A percentile compares a stretch with the other conserved stretches of the same genome.
phyloP scores from a whole-genome alignment of 2,329 filamentous ascomycete species.

The Arthrocladium fulminans region DNA sequence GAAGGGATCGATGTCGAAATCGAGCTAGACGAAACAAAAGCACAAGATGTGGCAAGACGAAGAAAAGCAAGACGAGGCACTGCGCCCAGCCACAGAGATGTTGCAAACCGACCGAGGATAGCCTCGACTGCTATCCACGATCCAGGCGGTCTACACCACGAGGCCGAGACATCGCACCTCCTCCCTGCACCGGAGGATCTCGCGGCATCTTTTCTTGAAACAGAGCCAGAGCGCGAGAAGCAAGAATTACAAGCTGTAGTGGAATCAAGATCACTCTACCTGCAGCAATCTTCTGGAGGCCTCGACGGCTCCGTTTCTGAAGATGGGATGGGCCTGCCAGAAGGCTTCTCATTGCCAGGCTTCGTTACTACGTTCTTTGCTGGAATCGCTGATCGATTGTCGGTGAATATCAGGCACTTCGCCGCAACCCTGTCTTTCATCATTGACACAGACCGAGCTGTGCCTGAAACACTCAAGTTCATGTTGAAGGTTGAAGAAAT shows the following conservation, averaged over 20 bases:
- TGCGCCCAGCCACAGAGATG: slow-evolving; percentile 24
- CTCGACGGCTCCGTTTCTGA: slow-evolving; percentile 43
- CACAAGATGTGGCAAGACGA: slow-evolving; percentile 9
- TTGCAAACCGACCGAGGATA: slow-evolving; percentile 20
- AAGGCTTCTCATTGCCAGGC: slow-evolving; percentile 47
- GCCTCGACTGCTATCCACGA: slow-evolving; percentile 22
- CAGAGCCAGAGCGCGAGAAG: slow-evolving; percentile 49
- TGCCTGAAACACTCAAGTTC: slow-evolving; percentile 16
- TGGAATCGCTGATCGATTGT: slow-evolving; percentile 49
- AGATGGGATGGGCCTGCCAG: slow-evolving; percentile 43
- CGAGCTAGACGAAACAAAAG: slow-evolving; percentile 7
- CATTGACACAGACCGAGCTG: slow-evolving; percentile 1
- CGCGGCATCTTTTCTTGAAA: slow-evolving; percentile 51
- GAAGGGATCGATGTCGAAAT: slow-evolving; percentile 62
- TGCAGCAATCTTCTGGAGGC: slow-evolving; percentile 43
- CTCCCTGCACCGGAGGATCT: slow-evolving; percentile 51
- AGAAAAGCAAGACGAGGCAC: slow-evolving; percentile 40
- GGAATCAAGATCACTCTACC: slow-evolving; percentile 40
- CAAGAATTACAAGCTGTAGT: slow-evolving; percentile 51
- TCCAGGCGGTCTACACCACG: slow-evolving; percentile 20
- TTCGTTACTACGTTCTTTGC: slow-evolving; percentile 53
- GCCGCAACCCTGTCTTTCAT: slow-evolving; percentile 45
- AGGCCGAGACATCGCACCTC: slow-evolving; percentile 14
- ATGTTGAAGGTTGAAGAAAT: slow-evolving; percentile 16
- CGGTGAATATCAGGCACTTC: slow-evolving; percentile 46